Evolutionary conservation across 768 basidiomycete species (phyloP).

Genomic region (Tylopilus vinaceipallidus): DNA sequence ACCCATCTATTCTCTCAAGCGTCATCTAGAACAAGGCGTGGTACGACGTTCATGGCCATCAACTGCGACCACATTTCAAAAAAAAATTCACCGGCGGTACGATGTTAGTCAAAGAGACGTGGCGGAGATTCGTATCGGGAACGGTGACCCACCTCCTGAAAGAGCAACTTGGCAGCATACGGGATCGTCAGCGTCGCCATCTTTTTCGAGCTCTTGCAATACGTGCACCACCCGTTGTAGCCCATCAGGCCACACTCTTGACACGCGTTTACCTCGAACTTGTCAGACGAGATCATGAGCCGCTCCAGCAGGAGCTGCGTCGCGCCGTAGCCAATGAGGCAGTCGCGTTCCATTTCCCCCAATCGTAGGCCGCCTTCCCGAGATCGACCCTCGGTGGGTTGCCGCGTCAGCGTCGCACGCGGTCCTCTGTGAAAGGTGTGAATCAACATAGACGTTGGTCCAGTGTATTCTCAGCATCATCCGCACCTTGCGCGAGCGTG

Average conservation of each 20-base stretch:
- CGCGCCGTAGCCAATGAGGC: slow-evolving; percentile 97
- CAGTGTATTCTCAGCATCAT: slow-evolving; percentile 8
- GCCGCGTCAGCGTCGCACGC: slow-evolving; percentile 92
- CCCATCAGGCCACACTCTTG: slow-evolving; percentile 94
- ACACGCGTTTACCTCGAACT: slow-evolving; percentile 96
- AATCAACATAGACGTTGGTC: neutral
- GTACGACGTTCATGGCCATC: slow-evolving; percentile 97
- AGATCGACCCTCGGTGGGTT: slow-evolving; percentile 97
- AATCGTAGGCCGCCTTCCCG: slow-evolving; percentile 95
- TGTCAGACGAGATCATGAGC: slow-evolving; percentile 98
- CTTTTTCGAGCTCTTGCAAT: slow-evolving; percentile 96
- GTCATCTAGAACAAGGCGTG: slow-evolving; percentile 84
- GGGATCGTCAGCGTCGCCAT: slow-evolving; percentile 96
- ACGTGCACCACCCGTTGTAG: slow-evolving; percentile 94
- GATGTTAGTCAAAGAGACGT: slow-evolving; percentile 4
- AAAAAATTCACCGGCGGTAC: neutral
- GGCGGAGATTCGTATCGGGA: neutral
- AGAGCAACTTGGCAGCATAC: slow-evolving; percentile 90
- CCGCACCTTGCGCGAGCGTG: slow-evolving; percentile 91
- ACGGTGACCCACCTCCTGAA: slow-evolving; percentile 69
- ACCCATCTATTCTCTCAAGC: slow-evolving; percentile 39
- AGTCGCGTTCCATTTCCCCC: slow-evolving; percentile 99
- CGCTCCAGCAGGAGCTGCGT: slow-evolving; percentile 95
- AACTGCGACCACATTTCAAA: slow-evolving; percentile 44
- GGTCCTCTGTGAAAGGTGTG: slow-evolving; percentile 67